phyloP scores from a whole-genome alignment of 2,329 filamentous ascomycete species.

The Trichoderma simmonsii region DNA sequence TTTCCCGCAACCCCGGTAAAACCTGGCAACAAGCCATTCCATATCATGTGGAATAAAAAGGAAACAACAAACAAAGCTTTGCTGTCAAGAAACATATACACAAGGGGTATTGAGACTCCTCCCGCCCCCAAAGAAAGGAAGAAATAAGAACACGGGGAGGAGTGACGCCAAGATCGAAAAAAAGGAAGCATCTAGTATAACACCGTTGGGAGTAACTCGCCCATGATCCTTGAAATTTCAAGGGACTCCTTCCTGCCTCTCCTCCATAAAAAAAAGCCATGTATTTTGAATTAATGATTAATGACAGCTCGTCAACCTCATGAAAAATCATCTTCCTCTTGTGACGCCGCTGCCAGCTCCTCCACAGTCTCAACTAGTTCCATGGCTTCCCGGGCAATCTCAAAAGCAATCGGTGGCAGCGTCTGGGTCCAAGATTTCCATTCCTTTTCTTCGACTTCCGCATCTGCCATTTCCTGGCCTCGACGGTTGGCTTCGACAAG shows the following conservation, averaged over 20 bases:
- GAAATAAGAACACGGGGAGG: slow-evolving; percentile 1
- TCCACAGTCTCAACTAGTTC: slow-evolving; percentile 55
- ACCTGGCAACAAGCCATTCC: slow-evolving; percentile 2
- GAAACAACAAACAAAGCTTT: slow-evolving; percentile 5
- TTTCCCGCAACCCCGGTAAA: not conserved
- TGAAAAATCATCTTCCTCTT: slow-evolving; percentile 46
- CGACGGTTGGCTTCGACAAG: slow-evolving; percentile 62
- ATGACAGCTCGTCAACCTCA: slow-evolving; percentile 27
- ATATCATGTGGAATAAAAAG: slow-evolving; percentile 9
- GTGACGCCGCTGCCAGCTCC: slow-evolving; percentile 32
- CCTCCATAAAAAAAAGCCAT: not conserved
- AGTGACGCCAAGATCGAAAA: slow-evolving; percentile 5
- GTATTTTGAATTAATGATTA: slow-evolving; percentile 12
- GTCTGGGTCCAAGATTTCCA: slow-evolving; percentile 66
- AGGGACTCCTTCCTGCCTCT: not conserved
- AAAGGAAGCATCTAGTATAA: not conserved
- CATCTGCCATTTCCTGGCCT: slow-evolving; percentile 57
- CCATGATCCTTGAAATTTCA: not conserved
- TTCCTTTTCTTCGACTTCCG: slow-evolving; percentile 48
- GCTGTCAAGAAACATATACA: slow-evolving; percentile 11
- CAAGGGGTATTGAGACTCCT: slow-evolving; percentile 20
- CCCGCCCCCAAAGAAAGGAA: not conserved
- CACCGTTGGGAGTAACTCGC: not conserved
- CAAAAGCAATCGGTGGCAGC: slow-evolving; percentile 80
- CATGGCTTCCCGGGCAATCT: slow-evolving; percentile 78